Evolutionary conservation across 2,329 filamentous ascomycete species (phyloP).

Genomic region (Claviceps sp.): DNA sequence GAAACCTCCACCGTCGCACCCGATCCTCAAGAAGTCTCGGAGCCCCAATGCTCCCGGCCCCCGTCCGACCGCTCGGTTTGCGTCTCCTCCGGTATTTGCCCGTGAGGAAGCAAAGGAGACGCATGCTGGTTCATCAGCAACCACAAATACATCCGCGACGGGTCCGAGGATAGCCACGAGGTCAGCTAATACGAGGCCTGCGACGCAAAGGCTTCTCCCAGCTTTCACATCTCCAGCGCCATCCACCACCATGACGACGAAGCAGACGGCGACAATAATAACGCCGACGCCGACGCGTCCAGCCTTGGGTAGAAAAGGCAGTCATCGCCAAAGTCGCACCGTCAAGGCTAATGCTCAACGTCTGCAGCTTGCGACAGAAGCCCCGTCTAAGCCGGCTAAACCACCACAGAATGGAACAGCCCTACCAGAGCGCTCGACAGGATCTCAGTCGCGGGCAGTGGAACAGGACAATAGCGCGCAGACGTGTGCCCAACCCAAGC

Average conservation of each 20-base stretch:
- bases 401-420: constrained; percentile 13
- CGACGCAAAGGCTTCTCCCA: constrained; percentile 28
- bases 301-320: constrained; percentile 30
- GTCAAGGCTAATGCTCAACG: constrained; percentile 6
- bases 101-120: constrained; percentile 23
- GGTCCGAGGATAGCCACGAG: constrained; percentile 17
- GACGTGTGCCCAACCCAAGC: not conserved
- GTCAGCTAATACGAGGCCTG: constrained; percentile 11
- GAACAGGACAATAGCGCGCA: not conserved
- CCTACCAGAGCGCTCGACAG: constrained; percentile 13
- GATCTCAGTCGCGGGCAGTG: not conserved
- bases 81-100: constrained; percentile 37
- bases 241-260: constrained; percentile 12
- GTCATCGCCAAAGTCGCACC: constrained; percentile 30
- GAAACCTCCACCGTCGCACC: constrained; percentile 35
- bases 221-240: constrained; percentile 17
- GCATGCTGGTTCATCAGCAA: constrained; percentile 28
- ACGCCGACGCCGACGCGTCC: constrained; percentile 27
- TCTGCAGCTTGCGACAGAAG: not conserved
- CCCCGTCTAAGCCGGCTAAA: constrained; percentile 6
- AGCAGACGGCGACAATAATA: not conserved
- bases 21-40: constrained; percentile 47
- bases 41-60: constrained; percentile 39
- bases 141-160: constrained; percentile 24
- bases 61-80: constrained; percentile 47